Evolutionary conservation across 2,329 filamentous ascomycete genomes (phyloP), one percentile per base, ranked within the genome.

Genomic region (Fusarium pilosicola): DNA sequence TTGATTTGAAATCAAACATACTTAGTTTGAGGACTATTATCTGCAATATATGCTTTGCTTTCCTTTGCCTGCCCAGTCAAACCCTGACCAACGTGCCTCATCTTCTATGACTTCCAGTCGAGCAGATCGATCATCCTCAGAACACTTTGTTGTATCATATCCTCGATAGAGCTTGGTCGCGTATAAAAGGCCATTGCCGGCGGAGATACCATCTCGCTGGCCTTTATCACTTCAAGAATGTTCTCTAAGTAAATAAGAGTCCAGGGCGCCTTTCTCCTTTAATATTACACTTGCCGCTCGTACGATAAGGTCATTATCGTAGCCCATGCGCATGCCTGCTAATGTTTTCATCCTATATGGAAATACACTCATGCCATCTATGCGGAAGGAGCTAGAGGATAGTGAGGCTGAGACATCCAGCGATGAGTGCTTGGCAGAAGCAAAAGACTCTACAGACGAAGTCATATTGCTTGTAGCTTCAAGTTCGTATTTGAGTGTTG

Each of bases 11-110:
- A 17, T 18, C 6, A 12, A 13, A 5, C 6, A 17, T 17, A 42
- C 22, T 15, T 4, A 17, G 22, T 18, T 36, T 9, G 0, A 17
- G 5, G 38, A 9, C 38, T 39, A 39, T 39, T 6, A 0, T 6
- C 8, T 52, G 12, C 6, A 6, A 6, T 52, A 52, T 8, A 13
- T 22, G 0, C 4, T 26, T 36, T 36, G 3, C 6, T 26, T 38
- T 38, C 18, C 13, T 10, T 26, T 52, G 0, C 4, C 12, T 17
- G 18, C 5, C 49, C 49, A 52, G 9, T 52, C 18, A 52, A 52
- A 52, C 9, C 18, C 49, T 26, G 6, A 24, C 32, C 49, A 52
- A 20, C 32, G 18, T 0, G 18, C 7, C 7, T 36, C 9, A 22
- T 26, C 18, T 13, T 52, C 32, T 6, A 15, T 4, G 2, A 12